Evolutionary conservation across 2,329 filamentous ascomycete genomes (phyloP).

Genomic region (Paracorniculantispora psalliotae): DNA sequence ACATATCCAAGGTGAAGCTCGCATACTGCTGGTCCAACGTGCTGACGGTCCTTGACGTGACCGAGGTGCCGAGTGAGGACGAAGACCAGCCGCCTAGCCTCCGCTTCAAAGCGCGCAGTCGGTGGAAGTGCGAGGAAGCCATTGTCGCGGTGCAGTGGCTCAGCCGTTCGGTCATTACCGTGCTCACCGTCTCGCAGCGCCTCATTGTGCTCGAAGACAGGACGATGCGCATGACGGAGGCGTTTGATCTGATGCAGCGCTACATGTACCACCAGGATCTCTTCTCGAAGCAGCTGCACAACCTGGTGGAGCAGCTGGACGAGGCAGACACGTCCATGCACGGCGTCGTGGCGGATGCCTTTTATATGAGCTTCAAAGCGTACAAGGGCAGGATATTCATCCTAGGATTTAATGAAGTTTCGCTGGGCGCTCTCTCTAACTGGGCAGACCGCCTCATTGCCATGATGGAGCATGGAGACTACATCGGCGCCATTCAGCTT

Average conservation of each 20-base stretch:
- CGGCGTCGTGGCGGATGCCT: constrained; percentile 92
- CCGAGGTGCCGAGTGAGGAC: constrained; percentile 63
- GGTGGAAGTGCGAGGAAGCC: constrained; percentile 91
- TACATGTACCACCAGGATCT: constrained; percentile 89
- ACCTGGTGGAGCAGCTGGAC: constrained; percentile 80
- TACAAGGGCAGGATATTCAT: constrained; percentile 94
- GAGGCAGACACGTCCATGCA: constrained; percentile 87
- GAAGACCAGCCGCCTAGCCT: constrained; percentile 74
- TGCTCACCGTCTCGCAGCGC: constrained; percentile 90
- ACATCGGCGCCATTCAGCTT: constrained; percentile 82
- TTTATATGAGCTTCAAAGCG: constrained; percentile 93
- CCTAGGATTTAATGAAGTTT: constrained; percentile 88
- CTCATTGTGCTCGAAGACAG: constrained; percentile 89
- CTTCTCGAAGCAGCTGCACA: constrained; percentile 82
- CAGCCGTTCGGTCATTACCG: constrained; percentile 83
- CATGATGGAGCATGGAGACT: constrained; percentile 95
- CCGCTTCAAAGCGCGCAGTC: constrained; percentile 73
- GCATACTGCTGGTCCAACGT: constrained; percentile 99
- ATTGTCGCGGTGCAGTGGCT: constrained; percentile 97
- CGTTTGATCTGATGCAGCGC: constrained; percentile 85
- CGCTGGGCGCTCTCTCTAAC: constrained; percentile 87
- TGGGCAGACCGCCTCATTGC: constrained; percentile 94
- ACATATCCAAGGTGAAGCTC: constrained; percentile 76
- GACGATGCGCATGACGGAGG: constrained; percentile 85
- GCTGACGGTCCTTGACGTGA: constrained; percentile 86